Conservation (phyloP, 768 basidiomycete genomes). For the Holtermanniella nyarrowii region DNA sequence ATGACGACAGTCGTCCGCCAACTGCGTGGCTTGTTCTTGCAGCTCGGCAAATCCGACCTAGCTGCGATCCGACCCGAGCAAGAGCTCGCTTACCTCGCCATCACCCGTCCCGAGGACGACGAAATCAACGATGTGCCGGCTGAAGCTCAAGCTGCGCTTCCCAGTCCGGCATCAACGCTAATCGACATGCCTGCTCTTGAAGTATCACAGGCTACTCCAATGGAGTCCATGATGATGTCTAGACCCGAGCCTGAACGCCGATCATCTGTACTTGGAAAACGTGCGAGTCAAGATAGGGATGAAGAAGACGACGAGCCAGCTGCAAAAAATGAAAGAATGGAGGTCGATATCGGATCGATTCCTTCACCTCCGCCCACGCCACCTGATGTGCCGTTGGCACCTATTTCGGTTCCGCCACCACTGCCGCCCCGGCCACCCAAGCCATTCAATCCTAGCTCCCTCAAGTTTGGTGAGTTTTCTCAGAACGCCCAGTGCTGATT, state of each 20-base stretch:
- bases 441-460: conserved; percentile 16
- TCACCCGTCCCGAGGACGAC: conserved; percentile 33
- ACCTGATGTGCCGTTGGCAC: background rate
- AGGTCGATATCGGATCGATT: conserved; percentile 1
- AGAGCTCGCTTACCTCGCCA: conserved; percentile 39
- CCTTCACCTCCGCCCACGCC: conserved; percentile 7
- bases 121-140: conserved; percentile 15
- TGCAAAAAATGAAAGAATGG: background rate
- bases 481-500: background rate
- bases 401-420: conserved; percentile 15
- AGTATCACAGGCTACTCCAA: conserved; percentile 28
- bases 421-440: conserved; percentile 16
- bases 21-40: conserved; percentile 26
- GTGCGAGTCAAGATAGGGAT: conserved; percentile 35
- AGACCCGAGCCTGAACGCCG: conserved; percentile 1
- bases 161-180: background rate
- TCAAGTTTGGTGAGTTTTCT: conserved; percentile 22
- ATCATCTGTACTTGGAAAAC: conserved; percentile 30
- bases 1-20: conserved; percentile 24
- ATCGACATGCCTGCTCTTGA: background rate
- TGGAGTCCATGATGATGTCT: conserved; percentile 21
- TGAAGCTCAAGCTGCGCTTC: background rate
- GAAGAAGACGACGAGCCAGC: conserved; percentile 13
- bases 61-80: conserved; percentile 34
- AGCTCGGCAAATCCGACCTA: conserved; percentile 23